Conservation (phyloP, 768 basidiomycete species). For the Termitomyces sp. region DNA sequence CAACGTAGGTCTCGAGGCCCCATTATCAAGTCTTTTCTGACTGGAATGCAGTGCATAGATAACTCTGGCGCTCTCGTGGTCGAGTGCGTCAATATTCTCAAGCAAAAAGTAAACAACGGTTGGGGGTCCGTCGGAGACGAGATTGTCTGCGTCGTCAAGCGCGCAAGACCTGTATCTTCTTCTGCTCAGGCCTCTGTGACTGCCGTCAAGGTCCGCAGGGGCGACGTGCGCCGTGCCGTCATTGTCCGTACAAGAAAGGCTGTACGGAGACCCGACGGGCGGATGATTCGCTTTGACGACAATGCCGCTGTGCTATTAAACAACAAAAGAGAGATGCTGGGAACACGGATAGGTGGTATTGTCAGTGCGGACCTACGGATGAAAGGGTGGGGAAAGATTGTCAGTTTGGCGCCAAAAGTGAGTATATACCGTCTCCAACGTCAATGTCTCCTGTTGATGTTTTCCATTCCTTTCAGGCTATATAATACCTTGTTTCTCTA, state of each 20-base stretch:
- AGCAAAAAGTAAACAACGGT: constrained; percentile 93
- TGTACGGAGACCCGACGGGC: constrained; percentile 82
- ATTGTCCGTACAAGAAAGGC: constrained; percentile 91
- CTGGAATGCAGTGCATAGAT: constrained; percentile 74
- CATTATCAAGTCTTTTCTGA: not conserved
- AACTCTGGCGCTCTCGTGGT: constrained; percentile 93
- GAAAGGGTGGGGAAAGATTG: constrained; percentile 94
- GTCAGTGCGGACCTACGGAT: constrained; percentile 87
- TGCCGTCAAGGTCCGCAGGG: constrained; percentile 85
- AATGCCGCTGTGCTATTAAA: constrained; percentile 93
- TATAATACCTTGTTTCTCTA: not conserved
- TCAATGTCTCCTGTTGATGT: not conserved
- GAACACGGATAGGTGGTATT: constrained; percentile 90
- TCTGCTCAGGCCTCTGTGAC: constrained; percentile 63
- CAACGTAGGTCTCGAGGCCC: constrained; percentile 65
- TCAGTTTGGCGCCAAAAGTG: constrained; percentile 89
- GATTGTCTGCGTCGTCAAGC: constrained; percentile 92
- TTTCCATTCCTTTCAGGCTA: not conserved
- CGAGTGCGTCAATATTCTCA: constrained; percentile 95
- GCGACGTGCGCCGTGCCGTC: constrained; percentile 93
- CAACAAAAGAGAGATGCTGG: constrained; percentile 94
- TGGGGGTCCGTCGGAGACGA: constrained; percentile 93
- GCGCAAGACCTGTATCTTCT: constrained; percentile 76
- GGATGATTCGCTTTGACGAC: constrained; percentile 88
- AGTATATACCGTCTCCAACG: constrained; percentile 11